Conservation (phyloP, 164 flowering plant species). For the Kingdonia uniflora region DNA sequence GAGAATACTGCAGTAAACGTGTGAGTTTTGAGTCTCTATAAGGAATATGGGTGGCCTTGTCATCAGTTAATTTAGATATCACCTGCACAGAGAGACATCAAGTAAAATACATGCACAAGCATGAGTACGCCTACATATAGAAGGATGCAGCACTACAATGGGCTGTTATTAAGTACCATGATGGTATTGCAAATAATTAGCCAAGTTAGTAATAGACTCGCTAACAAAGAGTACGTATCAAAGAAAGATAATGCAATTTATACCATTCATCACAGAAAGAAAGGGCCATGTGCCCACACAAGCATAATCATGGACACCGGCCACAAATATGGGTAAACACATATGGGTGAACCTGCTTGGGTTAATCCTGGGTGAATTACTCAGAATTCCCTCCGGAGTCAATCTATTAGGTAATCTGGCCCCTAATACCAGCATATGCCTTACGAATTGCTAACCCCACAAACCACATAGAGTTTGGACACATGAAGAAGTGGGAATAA, state of each 20-base stretch:
- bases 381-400: no score
- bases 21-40: constrained; percentile 89
- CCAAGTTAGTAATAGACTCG: background rate
- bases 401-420: no score
- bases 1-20: constrained; percentile 70
- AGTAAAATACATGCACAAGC: background rate
- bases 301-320: no score
- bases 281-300: no score
- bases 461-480: background rate
- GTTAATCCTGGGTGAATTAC: no score
- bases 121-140: background rate
- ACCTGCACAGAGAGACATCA: constrained; percentile 32
- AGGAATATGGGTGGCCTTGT: constrained; percentile 67
- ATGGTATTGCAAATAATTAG: background rate
- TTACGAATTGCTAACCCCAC: no score
- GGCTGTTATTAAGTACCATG: no score
- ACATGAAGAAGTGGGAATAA: background rate
- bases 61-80: constrained; percentile 67
- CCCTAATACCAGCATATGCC: no score
- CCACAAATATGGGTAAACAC: no score
- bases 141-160: background rate
- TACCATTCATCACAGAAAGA: background rate
- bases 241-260: background rate
- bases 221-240: no score
- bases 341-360: no score